Base-by-base conservation (phyloP, 1,284 basidiomycete genomes). In the Laetiporus sulphureus region DNA sequence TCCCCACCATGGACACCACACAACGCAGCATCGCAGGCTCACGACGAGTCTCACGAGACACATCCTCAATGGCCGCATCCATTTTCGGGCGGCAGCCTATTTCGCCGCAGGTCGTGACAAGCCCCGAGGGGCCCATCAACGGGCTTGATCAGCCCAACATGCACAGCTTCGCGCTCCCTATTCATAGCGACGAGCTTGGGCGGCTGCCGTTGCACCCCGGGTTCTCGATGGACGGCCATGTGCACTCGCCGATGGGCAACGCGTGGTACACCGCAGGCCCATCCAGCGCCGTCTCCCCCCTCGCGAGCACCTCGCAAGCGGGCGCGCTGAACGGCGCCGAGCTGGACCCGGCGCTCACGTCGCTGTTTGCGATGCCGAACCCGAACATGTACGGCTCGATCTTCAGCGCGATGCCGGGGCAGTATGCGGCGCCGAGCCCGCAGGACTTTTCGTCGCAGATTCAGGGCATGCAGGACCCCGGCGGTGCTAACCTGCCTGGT, bases 151-250 rank as follows among this genome's bases (percentile, higher is more conserved):
- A 27, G 25, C 25, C 13, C 7, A 27, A 27, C 7, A 27, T 27
- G 7, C 25, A 8, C 25, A 27, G 25, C 27, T 57, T 55, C 40
- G 40, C 47, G 36, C 60, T 81, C 2, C 80, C 80, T 0, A 63
- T 78, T 30, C 77, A 78, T 49, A 80, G 71, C 50, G 67, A 78
- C 38, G 78, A 83, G 34, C 62, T 83, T 2, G 78, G 69, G 1
- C 60, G 71, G 18, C 53, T 77, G 3, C 77, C 81, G 0, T 42
- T 77, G n/a, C 72, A 77, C 44, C 53, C 59, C 6, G 50, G 48
- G 2, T 49, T 50, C 30, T 49, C 41, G 31, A 29, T 38, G 34
- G 18, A 23, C 33, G 30, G 21, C 27, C 19, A 29, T 13, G 12
- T 22, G 5, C 24, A 19, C 11, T 3, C 13, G 12, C 22, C 39